phyloP scores from a whole-genome alignment of 2,329 filamentous ascomycete species.

The Graphilbum sp. region DNA sequence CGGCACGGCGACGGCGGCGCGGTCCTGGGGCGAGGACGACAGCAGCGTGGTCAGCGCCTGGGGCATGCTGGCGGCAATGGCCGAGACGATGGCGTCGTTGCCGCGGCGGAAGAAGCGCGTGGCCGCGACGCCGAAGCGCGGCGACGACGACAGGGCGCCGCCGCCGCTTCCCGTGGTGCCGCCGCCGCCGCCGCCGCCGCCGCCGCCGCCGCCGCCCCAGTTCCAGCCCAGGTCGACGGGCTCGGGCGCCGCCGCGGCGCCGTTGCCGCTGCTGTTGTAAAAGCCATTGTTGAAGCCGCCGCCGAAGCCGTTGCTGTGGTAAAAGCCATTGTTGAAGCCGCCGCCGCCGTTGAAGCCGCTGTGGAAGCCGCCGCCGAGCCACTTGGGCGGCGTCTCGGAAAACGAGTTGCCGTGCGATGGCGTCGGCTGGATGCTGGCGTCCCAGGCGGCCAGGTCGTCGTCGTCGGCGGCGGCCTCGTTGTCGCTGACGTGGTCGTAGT shows the following conservation, averaged over 20 bases:
- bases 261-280: neutral
- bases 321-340: slow-evolving; percentile 26
- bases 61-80: slow-evolving; percentile 38
- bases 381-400: slow-evolving; percentile 40
- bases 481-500: slow-evolving; percentile 15
- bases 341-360: no score
- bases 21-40: slow-evolving; percentile 23
- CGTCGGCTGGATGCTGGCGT: slow-evolving; percentile 31
- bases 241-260: no score
- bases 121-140: slow-evolving; percentile 18
- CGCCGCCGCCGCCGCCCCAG: neutral
- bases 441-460: slow-evolving; percentile 35
- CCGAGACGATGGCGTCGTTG: slow-evolving; percentile 38
- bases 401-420: slow-evolving; percentile 30
- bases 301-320: slow-evolving; percentile 19
- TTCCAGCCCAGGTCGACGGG: no score
- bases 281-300: slow-evolving; percentile 6
- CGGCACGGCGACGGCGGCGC: neutral
- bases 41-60: slow-evolving; percentile 23
- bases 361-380: no score
- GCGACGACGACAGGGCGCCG: slow-evolving; percentile 40
- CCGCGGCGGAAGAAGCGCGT: slow-evolving; percentile 34
- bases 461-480: slow-evolving; percentile 34
- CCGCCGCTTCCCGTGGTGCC: no score
- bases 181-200: no score